A percentile compares a stretch with the other conserved stretches of the same genome.
Evolutionary conservation across 1,139 yeast genomes (phyloP).

Genomic region (Spathaspora sp.): DNA sequence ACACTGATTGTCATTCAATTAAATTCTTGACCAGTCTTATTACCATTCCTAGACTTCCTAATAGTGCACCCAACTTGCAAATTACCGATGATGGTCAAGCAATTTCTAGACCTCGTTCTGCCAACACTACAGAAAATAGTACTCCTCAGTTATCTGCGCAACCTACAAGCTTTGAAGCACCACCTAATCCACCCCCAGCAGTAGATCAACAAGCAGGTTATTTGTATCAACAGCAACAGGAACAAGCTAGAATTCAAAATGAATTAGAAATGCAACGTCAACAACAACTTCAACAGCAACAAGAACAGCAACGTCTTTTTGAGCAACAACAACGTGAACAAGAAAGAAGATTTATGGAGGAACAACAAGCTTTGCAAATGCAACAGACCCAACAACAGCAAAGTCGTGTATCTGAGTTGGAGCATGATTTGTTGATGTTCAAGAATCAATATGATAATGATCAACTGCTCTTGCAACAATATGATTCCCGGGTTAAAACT

Average conservation of each 20-base stretch:
- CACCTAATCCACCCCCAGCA: conserved; percentile 37
- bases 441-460: conserved; percentile 86
- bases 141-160: conserved; percentile 33
- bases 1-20: conserved; percentile 86
- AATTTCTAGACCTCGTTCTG: conserved; percentile 42
- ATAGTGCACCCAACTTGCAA: conserved; percentile 65
- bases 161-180: conserved; percentile 30
- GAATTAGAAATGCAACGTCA: conserved; percentile 49
- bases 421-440: conserved; percentile 73
- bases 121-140: conserved; percentile 18
- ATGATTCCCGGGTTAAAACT: conserved; percentile 81
- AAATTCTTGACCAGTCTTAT: conserved; percentile 81
- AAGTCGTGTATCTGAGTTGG: conserved; percentile 78
- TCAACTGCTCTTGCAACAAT: conserved; percentile 80
- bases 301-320: conserved; percentile 58
- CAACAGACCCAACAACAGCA: conserved; percentile 79
- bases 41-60: conserved; percentile 79
- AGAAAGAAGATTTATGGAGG: conserved; percentile 39
- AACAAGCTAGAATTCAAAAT: conserved; percentile 70
- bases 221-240: conserved; percentile 51
- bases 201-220: conserved; percentile 53
- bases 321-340: conserved; percentile 79
- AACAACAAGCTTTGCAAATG: conserved; percentile 64
- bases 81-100: conserved; percentile 43
- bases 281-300: conserved; percentile 47